A percentile compares a stretch with the other conserved stretches of the same genome.
These are phyloP conservation scores for Sarocladium strictum DNA, from an alignment of 2,329 filamentous ascomycete species.

Conservation along the genomic window DNA sequence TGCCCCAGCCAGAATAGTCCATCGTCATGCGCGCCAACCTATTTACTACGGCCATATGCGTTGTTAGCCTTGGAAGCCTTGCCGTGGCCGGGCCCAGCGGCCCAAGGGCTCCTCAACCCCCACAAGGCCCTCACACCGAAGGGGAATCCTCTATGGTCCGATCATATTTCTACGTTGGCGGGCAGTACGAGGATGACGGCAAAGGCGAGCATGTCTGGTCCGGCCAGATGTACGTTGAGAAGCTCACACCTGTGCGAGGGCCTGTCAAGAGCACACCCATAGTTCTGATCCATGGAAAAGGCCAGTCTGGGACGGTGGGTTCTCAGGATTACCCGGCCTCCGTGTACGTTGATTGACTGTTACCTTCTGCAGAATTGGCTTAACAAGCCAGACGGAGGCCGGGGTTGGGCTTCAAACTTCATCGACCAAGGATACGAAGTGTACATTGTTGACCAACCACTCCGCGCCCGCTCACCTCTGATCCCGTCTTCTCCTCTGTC, in stretches of 20 bases:
- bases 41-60: no score
- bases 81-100: no score
- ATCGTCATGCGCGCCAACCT: no score
- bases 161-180: conserved; percentile 30
- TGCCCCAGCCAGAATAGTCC: no score
- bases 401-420: conserved; percentile 43
- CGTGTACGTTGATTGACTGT: background rate
- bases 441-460: conserved; percentile 40
- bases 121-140: no score
- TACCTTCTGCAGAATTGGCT: conserved; percentile 28
- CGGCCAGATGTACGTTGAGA: conserved; percentile 50
- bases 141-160: conserved; percentile 13
- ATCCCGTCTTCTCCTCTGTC: conserved; percentile 22
- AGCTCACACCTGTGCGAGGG: conserved; percentile 27
- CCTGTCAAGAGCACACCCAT: conserved; percentile 8
- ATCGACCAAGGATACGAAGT: conserved; percentile 38
- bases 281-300: conserved; percentile 12
- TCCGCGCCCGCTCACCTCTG: conserved; percentile 38
- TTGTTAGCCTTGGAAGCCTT: no score
- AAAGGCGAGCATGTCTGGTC: conserved; percentile 24
- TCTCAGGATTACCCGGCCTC: no score
- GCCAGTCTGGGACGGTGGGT: conserved; percentile 12
- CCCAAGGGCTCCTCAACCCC: no score
- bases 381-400: conserved; percentile 40
- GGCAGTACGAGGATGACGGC: conserved; percentile 25